Percentiles rank a stretch among this genome's conserved stretches.
Evolutionary conservation across 441 rosid species (phyloP).

Genomic region (Lagerstroemia fauriei): DNA sequence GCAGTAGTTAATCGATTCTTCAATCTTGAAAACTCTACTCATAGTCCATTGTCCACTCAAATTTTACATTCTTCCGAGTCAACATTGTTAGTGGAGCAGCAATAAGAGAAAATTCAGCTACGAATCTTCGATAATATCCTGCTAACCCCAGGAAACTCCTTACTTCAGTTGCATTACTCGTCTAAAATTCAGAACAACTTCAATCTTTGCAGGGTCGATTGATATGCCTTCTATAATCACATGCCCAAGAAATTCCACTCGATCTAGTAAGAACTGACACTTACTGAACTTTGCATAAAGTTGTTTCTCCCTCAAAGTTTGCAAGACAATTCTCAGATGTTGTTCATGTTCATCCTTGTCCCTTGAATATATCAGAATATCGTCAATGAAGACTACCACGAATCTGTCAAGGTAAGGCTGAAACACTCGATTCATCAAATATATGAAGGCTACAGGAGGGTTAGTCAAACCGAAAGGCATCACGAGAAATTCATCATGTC

Average conservation of each 20-base stretch:
- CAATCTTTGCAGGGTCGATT: background rate
- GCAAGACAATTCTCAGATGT: background rate
- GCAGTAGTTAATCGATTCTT: background rate
- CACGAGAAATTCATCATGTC: constrained; percentile 15
- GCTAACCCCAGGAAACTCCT: background rate
- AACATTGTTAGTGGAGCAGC: background rate
- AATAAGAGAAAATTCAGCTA: background rate
- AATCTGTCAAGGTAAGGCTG: background rate
- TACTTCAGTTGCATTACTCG: background rate
- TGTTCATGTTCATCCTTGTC: background rate
- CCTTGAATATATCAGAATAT: background rate
- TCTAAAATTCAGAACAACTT: background rate
- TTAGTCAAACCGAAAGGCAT: constrained; percentile 14
- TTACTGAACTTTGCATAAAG: background rate
- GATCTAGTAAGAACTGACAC: background rate
- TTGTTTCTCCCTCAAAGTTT: background rate
- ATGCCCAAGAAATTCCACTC: background rate
- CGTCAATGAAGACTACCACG: background rate
- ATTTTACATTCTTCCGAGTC: background rate
- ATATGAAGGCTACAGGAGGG: background rate
- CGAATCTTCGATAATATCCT: background rate
- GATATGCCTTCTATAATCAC: background rate
- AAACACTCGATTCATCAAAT: background rate
- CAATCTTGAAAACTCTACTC: background rate
- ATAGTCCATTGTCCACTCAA: background rate